Conservation (phyloP, 1,284 basidiomycete genomes). For the Ganoderma boninense region DNA sequence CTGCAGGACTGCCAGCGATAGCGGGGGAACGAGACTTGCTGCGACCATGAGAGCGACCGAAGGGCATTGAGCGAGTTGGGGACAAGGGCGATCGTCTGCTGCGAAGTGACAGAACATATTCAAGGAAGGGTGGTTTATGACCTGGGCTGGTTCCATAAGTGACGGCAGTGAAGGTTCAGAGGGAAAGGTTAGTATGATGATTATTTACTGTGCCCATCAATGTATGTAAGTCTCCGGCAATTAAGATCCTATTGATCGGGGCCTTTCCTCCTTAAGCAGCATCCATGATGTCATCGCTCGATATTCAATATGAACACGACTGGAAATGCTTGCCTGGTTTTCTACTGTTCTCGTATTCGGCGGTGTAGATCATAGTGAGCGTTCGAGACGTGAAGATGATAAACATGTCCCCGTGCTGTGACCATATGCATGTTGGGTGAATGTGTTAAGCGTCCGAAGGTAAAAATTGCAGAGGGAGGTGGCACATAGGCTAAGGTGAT, state of each 20-base stretch:
- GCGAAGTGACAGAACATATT: not conserved
- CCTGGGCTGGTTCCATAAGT: not conserved
- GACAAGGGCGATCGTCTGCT: not conserved
- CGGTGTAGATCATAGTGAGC: no score
- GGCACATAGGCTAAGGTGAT: no score
- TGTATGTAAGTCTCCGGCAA: not conserved
- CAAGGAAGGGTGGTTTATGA: not conserved
- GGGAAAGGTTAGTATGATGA: not conserved
- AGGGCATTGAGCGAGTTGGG: conserved; percentile 25
- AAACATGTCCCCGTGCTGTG: no score
- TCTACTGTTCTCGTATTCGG: not conserved
- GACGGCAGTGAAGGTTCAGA: not conserved
- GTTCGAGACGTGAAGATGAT: no score
- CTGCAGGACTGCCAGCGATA: conserved; percentile 10
- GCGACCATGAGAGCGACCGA: conserved; percentile 34
- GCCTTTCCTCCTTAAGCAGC: no score
- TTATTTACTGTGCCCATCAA: not conserved
- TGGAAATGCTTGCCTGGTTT: not conserved
- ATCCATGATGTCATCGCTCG: no score
- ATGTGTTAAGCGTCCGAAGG: no score
- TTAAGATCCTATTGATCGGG: no score
- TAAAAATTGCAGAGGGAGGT: no score
- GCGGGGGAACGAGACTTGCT: conserved; percentile 38
- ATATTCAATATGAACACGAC: not conserved
- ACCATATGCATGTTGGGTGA: no score